Percentiles rank a stretch among this genome's conserved stretches.
Evolutionary conservation across 108 stramenopile genomes (phyloP).

Genomic region (Nitzschia inconspicua): DNA sequence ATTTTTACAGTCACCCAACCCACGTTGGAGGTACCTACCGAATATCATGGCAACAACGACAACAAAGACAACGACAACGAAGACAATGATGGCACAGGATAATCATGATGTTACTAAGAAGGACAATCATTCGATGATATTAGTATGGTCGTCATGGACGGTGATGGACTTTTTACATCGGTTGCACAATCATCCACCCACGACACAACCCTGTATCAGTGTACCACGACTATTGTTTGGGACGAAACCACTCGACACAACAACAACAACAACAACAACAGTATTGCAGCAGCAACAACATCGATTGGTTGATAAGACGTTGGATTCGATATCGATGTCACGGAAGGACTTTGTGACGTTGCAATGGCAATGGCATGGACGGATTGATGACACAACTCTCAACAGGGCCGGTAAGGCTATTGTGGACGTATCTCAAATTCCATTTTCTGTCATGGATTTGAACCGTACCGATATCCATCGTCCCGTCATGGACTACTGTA

Average conservation of each 20-base stretch:
- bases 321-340: too few species aligned
- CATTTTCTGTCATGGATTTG: neutral
- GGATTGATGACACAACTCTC: neutral
- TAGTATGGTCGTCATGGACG: too few species aligned
- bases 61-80: too few species aligned
- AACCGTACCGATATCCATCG: conserved; percentile 11
- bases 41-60: too few species aligned
- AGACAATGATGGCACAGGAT: too few species aligned
- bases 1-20: conserved; percentile 34
- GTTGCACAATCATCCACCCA: neutral
- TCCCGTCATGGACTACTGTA: conserved; percentile 9
- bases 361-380: conserved; percentile 11
- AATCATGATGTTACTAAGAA: too few species aligned
- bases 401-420: conserved; percentile 21
- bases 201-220: conserved; percentile 4
- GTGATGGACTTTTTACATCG: neutral
- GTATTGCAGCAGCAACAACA: too few species aligned
- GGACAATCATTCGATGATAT: too few species aligned
- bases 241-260: neutral
- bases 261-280: too few species aligned
- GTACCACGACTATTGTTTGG: conserved; percentile 16
- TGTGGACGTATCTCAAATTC: conserved; percentile 5
- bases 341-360: neutral
- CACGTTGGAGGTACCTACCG: conserved; percentile 1
- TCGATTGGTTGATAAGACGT: too few species aligned